phyloP scores from a whole-genome alignment of 768 basidiomycete genomes.

The Cystofilobasidium ferigula region DNA sequence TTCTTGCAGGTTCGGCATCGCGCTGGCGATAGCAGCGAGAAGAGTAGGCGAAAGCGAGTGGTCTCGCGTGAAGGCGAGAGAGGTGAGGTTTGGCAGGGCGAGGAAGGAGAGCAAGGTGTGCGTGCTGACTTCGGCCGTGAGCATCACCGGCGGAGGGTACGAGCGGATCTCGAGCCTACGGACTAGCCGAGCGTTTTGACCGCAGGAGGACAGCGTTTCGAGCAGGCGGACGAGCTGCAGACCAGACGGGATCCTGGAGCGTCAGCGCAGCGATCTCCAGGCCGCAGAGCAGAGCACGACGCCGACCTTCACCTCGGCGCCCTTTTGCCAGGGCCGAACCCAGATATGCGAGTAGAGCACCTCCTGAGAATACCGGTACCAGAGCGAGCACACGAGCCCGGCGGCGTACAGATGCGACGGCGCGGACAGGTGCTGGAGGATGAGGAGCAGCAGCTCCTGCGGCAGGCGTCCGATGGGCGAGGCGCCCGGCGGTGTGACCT shows the following conservation, averaged over 20 bases:
- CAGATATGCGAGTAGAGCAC: slow-evolving; percentile 8
- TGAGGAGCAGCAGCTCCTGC: background rate
- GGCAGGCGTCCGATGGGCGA: background rate
- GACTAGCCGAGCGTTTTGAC: background rate
- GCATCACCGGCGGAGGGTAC: slow-evolving; percentile 9
- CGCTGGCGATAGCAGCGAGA: background rate
- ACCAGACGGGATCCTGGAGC: too few species aligned
- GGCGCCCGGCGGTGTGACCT: background rate
- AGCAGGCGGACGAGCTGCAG: slow-evolving; percentile 10
- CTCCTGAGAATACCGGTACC: slow-evolving; percentile 7
- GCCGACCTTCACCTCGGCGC: slow-evolving; percentile 17
- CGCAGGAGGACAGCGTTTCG: background rate
- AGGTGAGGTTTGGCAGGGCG: slow-evolving; percentile 14
- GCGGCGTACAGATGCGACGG: background rate
- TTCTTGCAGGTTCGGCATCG: slow-evolving; percentile 9
- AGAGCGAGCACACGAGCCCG: slow-evolving; percentile 4
- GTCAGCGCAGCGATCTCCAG: too few species aligned
- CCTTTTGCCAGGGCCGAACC: slow-evolving; percentile 21
- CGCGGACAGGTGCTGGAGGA: slow-evolving; percentile 2
- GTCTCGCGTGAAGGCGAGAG: slow-evolving; percentile 19
- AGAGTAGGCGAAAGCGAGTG: slow-evolving; percentile 11
- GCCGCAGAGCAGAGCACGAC: too few species aligned
- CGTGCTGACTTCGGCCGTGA: slow-evolving; percentile 1
- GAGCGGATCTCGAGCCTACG: slow-evolving; percentile 18
- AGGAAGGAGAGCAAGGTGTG: slow-evolving; percentile 14